Evolutionary conservation across 768 basidiomycete species (phyloP), one percentile per base, ranked within the genome.

Genomic region (Mycena venus): DNA sequence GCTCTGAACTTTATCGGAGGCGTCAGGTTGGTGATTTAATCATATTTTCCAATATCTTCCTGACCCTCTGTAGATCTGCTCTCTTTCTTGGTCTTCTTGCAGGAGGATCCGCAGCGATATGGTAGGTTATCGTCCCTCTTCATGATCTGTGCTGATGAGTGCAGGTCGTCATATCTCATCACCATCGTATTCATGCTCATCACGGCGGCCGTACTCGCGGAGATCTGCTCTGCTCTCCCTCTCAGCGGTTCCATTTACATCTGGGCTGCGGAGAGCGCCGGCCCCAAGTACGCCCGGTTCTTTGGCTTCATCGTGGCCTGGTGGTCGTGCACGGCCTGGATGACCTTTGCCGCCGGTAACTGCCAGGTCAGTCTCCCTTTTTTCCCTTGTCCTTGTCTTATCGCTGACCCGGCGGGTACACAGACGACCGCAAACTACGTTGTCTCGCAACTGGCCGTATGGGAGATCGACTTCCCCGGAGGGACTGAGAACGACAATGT

Each of bases 291-390:
- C 78, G 95, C 92, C 3, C 89, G 96, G 40, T 94, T 97, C 83
- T 90, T 96, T 75, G 96, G 95, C 0, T 96, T 97, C 84, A 82
- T 96, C 68, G 96, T 97, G 19, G 96, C 96, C 34, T 98, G 95
- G 94, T 98, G 96, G 96, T 88, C 95, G 17, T 93, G 92, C 70
- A 96, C 96, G 1, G 96, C 96, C n/a, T 98, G 96, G 96, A 96
- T 96, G 90, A 97, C 96, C 0, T 98, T 97, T 78, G 88, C 92
- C 47, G 96, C 96, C 11, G 91, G 94, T 31, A 97, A 96, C 79
- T 96, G 94, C 71, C 95, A 96, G 86, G 96, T 93, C 55, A 40
- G 89, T 72, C 5, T 15, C 1, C 58, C 59, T 53, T 29, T 32
- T 70, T 8, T 23, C 12, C 19, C 9, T 40, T 29, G n/a, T 70